Conservation (phyloP, 2,329 filamentous ascomycete genomes). For the Fusarium palustre region DNA sequence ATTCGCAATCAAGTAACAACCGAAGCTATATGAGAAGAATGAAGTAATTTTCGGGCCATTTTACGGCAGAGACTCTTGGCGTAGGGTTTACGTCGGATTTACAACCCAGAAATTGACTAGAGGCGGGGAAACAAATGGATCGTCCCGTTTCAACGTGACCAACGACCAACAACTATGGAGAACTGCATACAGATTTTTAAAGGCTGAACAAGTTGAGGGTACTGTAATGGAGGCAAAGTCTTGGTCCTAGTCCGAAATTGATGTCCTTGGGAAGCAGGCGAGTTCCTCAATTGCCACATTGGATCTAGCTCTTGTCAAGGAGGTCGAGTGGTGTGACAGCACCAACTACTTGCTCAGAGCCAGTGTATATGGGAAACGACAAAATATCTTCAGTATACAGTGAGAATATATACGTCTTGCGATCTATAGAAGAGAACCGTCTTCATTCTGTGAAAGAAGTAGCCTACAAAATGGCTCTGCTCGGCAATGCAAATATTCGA, state of each 20-base stretch:
- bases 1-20: neutral
- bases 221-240: neutral
- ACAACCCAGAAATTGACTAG: neutral
- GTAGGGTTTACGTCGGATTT: neutral
- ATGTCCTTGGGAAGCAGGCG: neutral
- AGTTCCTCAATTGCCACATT: neutral
- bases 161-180: neutral
- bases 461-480: neutral
- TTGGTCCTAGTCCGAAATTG: neutral
- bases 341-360: neutral
- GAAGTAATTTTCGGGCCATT: neutral
- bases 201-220: too few species aligned
- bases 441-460: neutral
- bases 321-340: neutral
- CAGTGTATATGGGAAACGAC: neutral
- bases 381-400: fast-evolving
- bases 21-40: neutral
- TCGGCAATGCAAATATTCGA: neutral
- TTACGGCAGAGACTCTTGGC: neutral
- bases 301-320: neutral
- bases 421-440: too few species aligned
- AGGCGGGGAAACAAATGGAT: neutral
- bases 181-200: neutral
- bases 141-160: neutral
- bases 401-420: too few species aligned